Evolutionary conservation across 805 yeast genomes (phyloP).

Genomic region (Nakazawaea holstii): DNA sequence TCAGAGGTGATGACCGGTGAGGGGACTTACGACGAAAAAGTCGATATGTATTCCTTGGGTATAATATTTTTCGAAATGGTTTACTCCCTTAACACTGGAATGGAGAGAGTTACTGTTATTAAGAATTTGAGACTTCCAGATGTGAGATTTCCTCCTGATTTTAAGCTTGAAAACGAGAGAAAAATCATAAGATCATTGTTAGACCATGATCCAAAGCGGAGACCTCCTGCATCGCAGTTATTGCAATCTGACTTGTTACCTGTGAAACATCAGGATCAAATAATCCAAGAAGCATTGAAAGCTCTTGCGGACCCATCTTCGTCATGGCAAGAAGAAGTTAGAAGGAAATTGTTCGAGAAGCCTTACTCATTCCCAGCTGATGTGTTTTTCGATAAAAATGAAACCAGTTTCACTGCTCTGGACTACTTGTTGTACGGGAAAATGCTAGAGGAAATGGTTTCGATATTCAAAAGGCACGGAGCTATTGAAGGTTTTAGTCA

Average conservation of each 20-base stretch:
- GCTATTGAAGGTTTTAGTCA: conserved; percentile 64
- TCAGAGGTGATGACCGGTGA: conserved; percentile 73
- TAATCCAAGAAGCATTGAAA: conserved; percentile 81
- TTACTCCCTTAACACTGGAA: conserved; percentile 76
- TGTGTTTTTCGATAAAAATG: conserved; percentile 63
- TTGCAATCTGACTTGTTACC: conserved; percentile 82
- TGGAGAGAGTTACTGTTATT: conserved; percentile 85
- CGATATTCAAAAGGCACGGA: conserved; percentile 74
- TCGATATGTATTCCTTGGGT: conserved; percentile 94
- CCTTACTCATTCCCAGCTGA: conserved; percentile 84
- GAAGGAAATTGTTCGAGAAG: conserved; percentile 79
- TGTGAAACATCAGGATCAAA: conserved; percentile 83
- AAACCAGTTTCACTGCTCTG: conserved; percentile 24
- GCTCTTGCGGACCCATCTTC: conserved; percentile 86
- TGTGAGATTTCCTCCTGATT: conserved; percentile 68
- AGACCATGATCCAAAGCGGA: conserved; percentile 68
- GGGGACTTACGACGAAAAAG: conserved; percentile 83
- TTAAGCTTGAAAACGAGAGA: conserved; percentile 56
- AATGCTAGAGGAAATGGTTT: conserved; percentile 54
- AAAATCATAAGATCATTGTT: conserved; percentile 62
- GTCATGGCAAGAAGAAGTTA: conserved; percentile 90
- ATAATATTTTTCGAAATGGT: conserved; percentile 95
- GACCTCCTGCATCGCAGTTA: conserved; percentile 78
- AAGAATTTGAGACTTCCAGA: conserved; percentile 52
- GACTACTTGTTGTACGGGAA: conserved; percentile 56